Evolutionary conservation across 2,329 filamentous ascomycete species (phyloP).

Genomic region (Fusarium stilboides): DNA sequence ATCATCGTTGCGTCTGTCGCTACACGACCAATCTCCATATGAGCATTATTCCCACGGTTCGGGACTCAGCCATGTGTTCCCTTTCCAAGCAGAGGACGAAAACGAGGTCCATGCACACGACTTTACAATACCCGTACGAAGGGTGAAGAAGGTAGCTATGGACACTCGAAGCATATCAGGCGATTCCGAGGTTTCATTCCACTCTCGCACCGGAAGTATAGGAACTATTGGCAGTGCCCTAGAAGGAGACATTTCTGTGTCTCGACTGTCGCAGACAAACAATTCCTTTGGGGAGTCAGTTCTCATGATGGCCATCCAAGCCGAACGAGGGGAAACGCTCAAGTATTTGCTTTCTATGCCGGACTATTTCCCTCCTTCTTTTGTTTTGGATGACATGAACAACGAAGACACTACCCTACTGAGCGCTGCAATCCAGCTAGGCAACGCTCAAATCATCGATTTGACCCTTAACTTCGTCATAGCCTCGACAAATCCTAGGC

Average conservation of each 20-base stretch:
- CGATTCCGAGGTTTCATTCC: conserved; percentile 86
- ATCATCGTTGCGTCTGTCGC: conserved; percentile 59
- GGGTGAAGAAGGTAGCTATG: conserved; percentile 87
- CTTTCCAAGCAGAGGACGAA: conserved; percentile 77
- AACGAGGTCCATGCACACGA: conserved; percentile 54
- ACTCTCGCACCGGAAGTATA: conserved; percentile 84
- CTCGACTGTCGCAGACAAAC: conserved; percentile 80
- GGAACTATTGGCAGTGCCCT: conserved; percentile 80
- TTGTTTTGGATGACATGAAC: conserved; percentile 86
- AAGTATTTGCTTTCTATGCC: conserved; percentile 84
- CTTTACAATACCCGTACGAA: conserved; percentile 59
- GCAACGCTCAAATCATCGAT: conserved; percentile 81
- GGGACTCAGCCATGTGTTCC: conserved; percentile 87
- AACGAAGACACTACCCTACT: conserved; percentile 91
- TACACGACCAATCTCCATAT: conserved; percentile 50
- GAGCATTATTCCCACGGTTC: conserved; percentile 70
- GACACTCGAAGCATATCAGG: conserved; percentile 90
- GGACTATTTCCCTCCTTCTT: conserved; percentile 79
- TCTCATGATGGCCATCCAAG: conserved; percentile 87
- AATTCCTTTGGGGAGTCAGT: conserved; percentile 84
- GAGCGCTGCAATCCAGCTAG: conserved; percentile 90
- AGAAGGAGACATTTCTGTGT: conserved; percentile 89
- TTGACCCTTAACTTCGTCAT: conserved; percentile 81
- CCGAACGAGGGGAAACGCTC: conserved; percentile 79
- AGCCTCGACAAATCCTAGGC: conserved; percentile 66